A percentile compares a stretch with the other conserved stretches of the same genome.
Evolutionary conservation across 2,329 filamentous ascomycete species (phyloP).

Genomic region (Fonsecaea nubica): DNA sequence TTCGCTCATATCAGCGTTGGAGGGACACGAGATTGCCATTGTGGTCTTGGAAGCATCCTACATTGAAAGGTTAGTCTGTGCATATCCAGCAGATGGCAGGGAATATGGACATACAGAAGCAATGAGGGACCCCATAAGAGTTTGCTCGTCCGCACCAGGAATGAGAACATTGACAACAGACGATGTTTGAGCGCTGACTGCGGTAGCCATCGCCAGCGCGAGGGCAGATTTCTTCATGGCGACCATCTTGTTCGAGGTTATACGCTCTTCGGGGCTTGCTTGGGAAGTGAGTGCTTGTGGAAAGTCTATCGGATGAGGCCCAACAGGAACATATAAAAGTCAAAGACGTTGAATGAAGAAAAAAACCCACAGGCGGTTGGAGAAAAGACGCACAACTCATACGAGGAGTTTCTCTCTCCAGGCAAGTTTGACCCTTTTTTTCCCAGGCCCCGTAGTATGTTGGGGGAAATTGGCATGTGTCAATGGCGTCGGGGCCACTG

Average conservation of each 20-base stretch:
- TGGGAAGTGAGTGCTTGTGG: not conserved
- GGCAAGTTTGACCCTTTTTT: not conserved
- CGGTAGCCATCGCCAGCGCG: constrained; percentile 23
- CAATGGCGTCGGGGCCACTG: not conserved
- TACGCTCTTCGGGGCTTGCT: not conserved
- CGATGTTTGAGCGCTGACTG: constrained; percentile 25
- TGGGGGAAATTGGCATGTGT: constrained; percentile 3
- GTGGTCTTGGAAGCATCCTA: constrained; percentile 33
- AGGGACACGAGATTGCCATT: constrained; percentile 32
- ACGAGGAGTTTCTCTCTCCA: not conserved
- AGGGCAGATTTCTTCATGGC: constrained; percentile 22
- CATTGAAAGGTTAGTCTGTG: constrained; percentile 2
- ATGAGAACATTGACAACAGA: constrained; percentile 31
- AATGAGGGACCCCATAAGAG: constrained; percentile 33
- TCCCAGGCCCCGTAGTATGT: not conserved
- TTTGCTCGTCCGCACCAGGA: constrained; percentile 28
- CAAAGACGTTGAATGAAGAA: not conserved
- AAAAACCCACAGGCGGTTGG: not conserved
- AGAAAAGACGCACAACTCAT: constrained; percentile 1
- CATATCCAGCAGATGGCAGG: not conserved
- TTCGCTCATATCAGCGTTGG: constrained; percentile 21
- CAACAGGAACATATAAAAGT: not conserved
- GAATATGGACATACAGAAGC: constrained; percentile 23
- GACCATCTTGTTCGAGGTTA: constrained; percentile 14
- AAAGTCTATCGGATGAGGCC: not conserved